A percentile compares a stretch with the other conserved stretches of the same genome.
Conservation (phyloP, 2,329 filamentous ascomycete species). For the Atkinsonella hypoxylon region DNA sequence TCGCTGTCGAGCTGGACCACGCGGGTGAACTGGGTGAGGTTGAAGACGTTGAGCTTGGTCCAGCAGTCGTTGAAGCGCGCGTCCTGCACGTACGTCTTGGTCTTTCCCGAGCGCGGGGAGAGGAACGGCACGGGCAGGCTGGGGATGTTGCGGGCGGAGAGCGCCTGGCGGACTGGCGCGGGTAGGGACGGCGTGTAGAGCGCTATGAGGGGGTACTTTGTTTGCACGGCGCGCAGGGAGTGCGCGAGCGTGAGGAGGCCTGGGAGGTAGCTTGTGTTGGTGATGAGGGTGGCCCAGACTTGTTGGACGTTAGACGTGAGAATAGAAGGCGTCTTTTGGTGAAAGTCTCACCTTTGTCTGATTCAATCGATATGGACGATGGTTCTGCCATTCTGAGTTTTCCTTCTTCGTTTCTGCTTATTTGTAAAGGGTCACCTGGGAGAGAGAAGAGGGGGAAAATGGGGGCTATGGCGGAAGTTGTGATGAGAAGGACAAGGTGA, state of each 20-base stretch:
- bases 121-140: slow-evolving; percentile 62
- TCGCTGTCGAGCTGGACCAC: slow-evolving; percentile 80
- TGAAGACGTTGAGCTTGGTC: slow-evolving; percentile 75
- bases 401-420: not conserved
- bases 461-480: too few species aligned
- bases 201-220: slow-evolving; percentile 67
- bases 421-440: too few species aligned
- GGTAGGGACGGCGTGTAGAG: slow-evolving; percentile 75
- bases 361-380: not conserved
- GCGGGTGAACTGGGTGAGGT: slow-evolving; percentile 61
- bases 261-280: slow-evolving; percentile 69
- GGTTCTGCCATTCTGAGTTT: not conserved
- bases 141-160: slow-evolving; percentile 57
- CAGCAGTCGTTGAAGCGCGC: slow-evolving; percentile 83
- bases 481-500: too few species aligned
- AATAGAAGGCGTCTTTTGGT: not conserved
- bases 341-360: slow-evolving; percentile 2
- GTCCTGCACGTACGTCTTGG: slow-evolving; percentile 61
- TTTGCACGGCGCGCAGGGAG: slow-evolving; percentile 53
- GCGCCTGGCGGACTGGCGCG: slow-evolving; percentile 51
- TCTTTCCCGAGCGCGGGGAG: slow-evolving; percentile 49
- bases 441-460: too few species aligned
- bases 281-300: slow-evolving; percentile 82
- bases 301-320: not conserved
- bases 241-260: slow-evolving; percentile 73